Base-by-base conservation (phyloP, 306 rosid species). In the Vicia sativa region DNA sequence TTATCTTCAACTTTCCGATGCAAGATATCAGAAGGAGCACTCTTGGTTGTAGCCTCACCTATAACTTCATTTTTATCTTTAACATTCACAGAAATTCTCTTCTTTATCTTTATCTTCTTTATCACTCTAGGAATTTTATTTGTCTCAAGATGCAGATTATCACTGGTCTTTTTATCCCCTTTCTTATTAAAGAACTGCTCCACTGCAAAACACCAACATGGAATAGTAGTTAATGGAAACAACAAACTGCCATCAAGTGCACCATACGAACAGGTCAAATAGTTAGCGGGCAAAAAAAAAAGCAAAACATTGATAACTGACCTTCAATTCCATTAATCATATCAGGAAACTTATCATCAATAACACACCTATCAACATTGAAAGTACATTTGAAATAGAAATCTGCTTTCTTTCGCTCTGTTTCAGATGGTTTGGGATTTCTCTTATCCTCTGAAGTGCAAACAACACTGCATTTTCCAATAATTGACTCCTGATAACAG, bases 371-470 rank as follows among this genome's bases (percentile, higher is more conserved):
- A 35, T 18, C 59, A 53, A 84, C 86, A 84, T 90, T 79, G 42
- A 80, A 87, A 23, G 84, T 62, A 38, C 74, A 43, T 41, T 29
- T 73, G 80, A 80, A 90, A 73, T 80, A n/a, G 75, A 67, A 90
- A 52, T 79, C 69, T 31, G 86, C 86, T 60, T 0, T 69, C 43
- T 67, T 43, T 62, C 86, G 45, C 71, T 87, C 84, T 13, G 26
- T 64, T 65, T 77, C 62, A 42, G 89, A 77, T 34, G 89, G 74
- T 39, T 64, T 79, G 62, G 76, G 68, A 84, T 90, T 90, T 73
- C 88, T 82, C 39, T 8, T 14, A 76, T 90, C 95, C 74, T 72
- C 76, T 54, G 83, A 80, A 34, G 78, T 73, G 87, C 91, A 90
- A 42, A 87, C 65, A 39, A 90, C 83, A 43, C 15, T 82, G 85